phyloP scores from a whole-genome alignment of 495 filamentous ascomycete genomes.

The Penicillium maclennaniae region DNA sequence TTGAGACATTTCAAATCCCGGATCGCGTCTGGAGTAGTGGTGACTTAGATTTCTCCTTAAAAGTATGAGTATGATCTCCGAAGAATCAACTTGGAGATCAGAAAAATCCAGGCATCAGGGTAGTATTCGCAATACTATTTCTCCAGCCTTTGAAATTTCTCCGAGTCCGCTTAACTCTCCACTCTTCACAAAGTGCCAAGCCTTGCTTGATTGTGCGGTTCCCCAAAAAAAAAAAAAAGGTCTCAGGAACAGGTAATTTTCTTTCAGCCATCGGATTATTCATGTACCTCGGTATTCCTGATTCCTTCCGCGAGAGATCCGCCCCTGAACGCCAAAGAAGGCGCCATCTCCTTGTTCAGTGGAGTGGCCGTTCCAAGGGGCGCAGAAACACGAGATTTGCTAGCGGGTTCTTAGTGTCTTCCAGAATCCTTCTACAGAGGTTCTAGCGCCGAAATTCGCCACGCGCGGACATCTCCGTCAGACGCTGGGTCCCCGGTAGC shows the following conservation, averaged over 20 bases:
- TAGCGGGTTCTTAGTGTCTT: conserved; percentile 29
- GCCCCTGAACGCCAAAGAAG: neutral
- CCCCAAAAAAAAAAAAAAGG: conserved; percentile 1
- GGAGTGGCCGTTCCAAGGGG: conserved; percentile 7
- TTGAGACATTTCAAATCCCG: neutral
- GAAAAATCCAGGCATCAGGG: neutral
- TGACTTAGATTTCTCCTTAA: neutral
- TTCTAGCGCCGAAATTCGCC: conserved; percentile 29
- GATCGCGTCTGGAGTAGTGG: neutral
- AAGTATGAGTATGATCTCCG: neutral
- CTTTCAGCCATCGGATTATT: neutral
- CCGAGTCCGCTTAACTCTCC: neutral
- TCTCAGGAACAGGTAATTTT: conserved; percentile 9
- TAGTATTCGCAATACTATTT: neutral
- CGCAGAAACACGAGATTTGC: conserved; percentile 2
- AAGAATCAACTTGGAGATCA: neutral
- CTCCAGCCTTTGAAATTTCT: neutral
- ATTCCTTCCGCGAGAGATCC: neutral
- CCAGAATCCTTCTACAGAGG: conserved; percentile 34
- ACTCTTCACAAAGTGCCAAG: neutral
- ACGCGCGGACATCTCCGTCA: conserved; percentile 14
- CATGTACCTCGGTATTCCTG: neutral
- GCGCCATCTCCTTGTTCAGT: conserved; percentile 6
- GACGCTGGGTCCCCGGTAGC: neutral
- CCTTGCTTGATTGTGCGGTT: neutral